These are phyloP conservation scores for Gentiana macrophylla DNA, from an alignment of 257 asterid genomes.

Conservation along the genomic window DNA sequence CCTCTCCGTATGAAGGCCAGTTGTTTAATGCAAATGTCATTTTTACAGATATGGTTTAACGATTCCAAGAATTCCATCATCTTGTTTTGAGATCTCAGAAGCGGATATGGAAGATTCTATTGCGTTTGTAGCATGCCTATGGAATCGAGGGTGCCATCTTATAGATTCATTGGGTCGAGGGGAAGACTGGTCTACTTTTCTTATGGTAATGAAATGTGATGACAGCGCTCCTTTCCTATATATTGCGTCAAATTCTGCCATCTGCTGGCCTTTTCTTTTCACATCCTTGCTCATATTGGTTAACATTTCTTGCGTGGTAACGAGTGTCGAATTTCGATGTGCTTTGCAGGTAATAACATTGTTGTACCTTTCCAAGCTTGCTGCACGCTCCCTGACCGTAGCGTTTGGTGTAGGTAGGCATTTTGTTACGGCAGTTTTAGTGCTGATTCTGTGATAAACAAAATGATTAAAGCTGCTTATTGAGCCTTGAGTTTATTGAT, in stretches of 20 bases:
- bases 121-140: conserved; percentile 34
- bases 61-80: conserved; percentile 52
- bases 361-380: conserved; percentile 53
- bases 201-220: conserved; percentile 33
- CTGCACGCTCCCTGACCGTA: conserved; percentile 36
- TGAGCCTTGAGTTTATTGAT: conserved; percentile 8
- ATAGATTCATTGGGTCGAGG: conserved; percentile 60
- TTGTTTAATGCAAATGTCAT: conserved; percentile 5
- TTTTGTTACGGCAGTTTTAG: background rate
- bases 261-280: too few species aligned
- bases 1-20: background rate
- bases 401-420: conserved; percentile 62
- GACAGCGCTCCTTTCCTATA: too few species aligned
- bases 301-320: background rate
- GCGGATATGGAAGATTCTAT: conserved; percentile 44
- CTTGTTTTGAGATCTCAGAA: conserved; percentile 79
- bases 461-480: background rate
- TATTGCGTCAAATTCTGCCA: too few species aligned
- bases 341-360: conserved; percentile 42
- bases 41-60: conserved; percentile 42
- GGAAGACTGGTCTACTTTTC: conserved; percentile 72
- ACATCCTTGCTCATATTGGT: too few species aligned
- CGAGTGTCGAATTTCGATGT: conserved; percentile 1
- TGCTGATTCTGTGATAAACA: background rate
- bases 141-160: conserved; percentile 47